phyloP scores from a whole-genome alignment of 2,329 filamentous ascomycete species.

The Lasiodiplodia sp. region DNA sequence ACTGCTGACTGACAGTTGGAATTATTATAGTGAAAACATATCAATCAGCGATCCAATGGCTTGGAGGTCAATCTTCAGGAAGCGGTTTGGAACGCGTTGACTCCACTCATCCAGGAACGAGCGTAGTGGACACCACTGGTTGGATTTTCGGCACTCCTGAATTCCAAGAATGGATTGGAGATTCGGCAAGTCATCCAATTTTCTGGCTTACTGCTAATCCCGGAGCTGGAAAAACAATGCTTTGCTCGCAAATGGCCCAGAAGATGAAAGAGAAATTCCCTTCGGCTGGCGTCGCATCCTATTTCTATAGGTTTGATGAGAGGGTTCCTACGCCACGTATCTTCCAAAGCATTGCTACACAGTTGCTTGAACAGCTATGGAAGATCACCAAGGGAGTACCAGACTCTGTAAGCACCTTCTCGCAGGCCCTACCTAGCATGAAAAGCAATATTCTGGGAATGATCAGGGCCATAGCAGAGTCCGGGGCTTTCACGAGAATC shows the following conservation, averaged over 20 bases:
- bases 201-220: conserved; percentile 22
- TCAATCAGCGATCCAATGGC: background rate
- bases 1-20: background rate
- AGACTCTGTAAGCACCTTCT: background rate
- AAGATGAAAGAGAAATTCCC: background rate
- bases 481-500: background rate
- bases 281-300: conserved; percentile 5
- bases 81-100: background rate
- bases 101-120: background rate
- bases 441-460: background rate
- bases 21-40: background rate
- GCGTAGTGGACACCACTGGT: background rate
- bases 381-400: background rate
- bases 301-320: conserved; percentile 28
- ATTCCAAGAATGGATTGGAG: conserved; percentile 13
- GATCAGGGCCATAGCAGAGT: background rate
- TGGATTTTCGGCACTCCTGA: conserved; percentile 17
- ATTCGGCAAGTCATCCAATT: background rate
- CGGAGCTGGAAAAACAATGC: conserved; percentile 25
- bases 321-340: background rate
- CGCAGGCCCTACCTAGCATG: background rate
- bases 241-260: conserved; percentile 13
- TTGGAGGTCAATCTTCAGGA: background rate
- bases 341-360: conserved; percentile 10
- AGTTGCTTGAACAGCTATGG: conserved; percentile 6